Percentiles rank a stretch among this genome's conserved stretches.
Conservation (phyloP, 495 filamentous ascomycete genomes). For the Margaritispora aquatica region DNA sequence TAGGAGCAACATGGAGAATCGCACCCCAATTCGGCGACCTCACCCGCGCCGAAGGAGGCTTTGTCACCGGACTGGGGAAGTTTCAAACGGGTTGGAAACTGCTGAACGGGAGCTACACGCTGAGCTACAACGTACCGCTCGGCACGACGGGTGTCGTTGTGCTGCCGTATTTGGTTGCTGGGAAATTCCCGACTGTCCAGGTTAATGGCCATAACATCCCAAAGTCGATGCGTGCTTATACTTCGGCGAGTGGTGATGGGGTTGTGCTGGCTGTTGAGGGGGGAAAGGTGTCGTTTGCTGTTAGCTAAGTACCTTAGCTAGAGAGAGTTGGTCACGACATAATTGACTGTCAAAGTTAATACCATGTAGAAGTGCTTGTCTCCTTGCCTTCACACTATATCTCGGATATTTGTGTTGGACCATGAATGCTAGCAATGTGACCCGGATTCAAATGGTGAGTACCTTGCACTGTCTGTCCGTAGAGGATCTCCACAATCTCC, state of each 20-base stretch:
- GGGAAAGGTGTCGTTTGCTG: neutral
- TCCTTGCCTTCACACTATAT: too few relatives aligned
- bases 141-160: constrained; percentile 26
- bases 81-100: constrained; percentile 34
- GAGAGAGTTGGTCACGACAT: too few relatives aligned
- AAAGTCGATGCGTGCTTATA: neutral
- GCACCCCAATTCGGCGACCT: constrained; percentile 55
- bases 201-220: constrained; percentile 20
- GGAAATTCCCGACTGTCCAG: constrained; percentile 21
- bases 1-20: constrained; percentile 48
- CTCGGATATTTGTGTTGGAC: too few relatives aligned
- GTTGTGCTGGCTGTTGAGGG: too few relatives aligned
- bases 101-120: constrained; percentile 13
- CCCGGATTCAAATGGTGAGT: too few relatives aligned
- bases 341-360: too few relatives aligned
- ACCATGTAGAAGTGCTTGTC: too few relatives aligned
- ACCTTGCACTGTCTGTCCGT: too few relatives aligned
- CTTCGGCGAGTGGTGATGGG: neutral
- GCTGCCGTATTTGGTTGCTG: constrained; percentile 17
- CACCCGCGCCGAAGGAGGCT: constrained; percentile 47
- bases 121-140: constrained; percentile 23
- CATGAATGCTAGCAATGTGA: too few relatives aligned
- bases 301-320: too few relatives aligned
- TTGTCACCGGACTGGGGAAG: constrained; percentile 48
- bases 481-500: too few relatives aligned